These are phyloP conservation scores for Acanthamoeba triangularis DNA, from an alignment of 208 protist species.

Conservation along the genomic window DNA sequence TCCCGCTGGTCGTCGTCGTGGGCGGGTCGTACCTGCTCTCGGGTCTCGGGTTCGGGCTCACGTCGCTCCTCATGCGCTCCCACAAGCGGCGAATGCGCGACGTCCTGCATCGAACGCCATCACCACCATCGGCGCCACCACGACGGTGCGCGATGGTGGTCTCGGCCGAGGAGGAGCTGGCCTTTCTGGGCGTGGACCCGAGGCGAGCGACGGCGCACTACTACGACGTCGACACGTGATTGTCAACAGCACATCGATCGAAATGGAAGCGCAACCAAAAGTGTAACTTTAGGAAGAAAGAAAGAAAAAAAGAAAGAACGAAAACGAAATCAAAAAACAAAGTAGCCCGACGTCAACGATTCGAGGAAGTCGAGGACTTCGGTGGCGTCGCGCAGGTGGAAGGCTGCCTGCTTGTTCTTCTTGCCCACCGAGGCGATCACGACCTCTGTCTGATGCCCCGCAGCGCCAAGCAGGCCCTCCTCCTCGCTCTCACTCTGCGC, in stretches of 20 bases:
- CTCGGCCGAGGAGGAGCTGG: no score
- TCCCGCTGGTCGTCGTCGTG: neutral
- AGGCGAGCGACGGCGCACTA: no score
- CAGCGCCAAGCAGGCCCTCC: neutral
- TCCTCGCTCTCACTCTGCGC: constrained; percentile 56
- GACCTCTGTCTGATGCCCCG: constrained; percentile 67
- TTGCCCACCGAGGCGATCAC: constrained; percentile 71
- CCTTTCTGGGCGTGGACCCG: no score
- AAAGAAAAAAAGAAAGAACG: no score
- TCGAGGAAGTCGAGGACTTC: constrained; percentile 67
- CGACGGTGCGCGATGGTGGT: no score
- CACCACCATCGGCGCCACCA: no score
- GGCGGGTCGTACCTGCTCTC: neutral
- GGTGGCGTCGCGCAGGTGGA: constrained; percentile 65
- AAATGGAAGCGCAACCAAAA: no score
- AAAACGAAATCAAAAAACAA: constrained; percentile 15
- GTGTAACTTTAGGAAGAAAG: neutral
- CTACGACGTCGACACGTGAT: no score
- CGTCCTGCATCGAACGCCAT: neutral
- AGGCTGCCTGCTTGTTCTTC: constrained; percentile 67
- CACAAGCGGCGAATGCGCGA: neutral
- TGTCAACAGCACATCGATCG: no score
- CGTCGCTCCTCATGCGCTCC: neutral
- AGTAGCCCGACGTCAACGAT: constrained; percentile 66
- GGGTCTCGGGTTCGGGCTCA: neutral